Percentiles rank a stretch among this genome's conserved stretches.
Conservation (phyloP, 768 basidiomycete genomes). For the Boletus coccyginus region DNA sequence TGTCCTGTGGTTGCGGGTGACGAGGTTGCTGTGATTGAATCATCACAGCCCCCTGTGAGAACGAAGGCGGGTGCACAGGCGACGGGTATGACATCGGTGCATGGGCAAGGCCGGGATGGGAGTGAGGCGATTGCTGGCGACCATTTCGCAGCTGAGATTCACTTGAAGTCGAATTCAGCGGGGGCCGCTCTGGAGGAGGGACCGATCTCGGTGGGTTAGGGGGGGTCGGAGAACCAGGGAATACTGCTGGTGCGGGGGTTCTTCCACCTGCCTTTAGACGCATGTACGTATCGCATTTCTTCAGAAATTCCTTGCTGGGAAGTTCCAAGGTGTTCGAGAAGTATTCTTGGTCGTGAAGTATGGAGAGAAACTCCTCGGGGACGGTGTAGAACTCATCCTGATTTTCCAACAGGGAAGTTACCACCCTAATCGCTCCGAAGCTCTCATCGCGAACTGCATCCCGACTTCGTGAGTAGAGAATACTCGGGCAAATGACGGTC, state of each 20-base stretch:
- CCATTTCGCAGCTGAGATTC: constrained; percentile 38
- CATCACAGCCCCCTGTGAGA: constrained; percentile 44
- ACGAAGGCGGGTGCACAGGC: constrained; percentile 42
- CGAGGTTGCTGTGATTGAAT: constrained; percentile 43
- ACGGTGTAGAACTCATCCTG: constrained; percentile 98
- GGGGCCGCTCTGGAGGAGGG: constrained; percentile 47
- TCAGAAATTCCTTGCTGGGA: constrained; percentile 92
- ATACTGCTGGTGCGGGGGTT: constrained; percentile 32
- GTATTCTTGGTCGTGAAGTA: constrained; percentile 90
- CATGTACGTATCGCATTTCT: constrained; percentile 92
- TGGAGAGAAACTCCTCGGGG: constrained; percentile 82
- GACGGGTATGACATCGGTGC: constrained; percentile 45
- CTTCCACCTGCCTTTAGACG: constrained; percentile 62
- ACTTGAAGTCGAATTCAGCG: constrained; percentile 38
- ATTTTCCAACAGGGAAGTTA: constrained; percentile 82
- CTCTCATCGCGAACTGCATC: constrained; percentile 92
- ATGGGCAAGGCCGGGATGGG: constrained; percentile 38
- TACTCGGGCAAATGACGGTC: constrained; percentile 97
- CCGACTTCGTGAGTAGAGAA: constrained; percentile 83
- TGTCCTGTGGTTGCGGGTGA: constrained; percentile 44
- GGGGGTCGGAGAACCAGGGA: constrained; percentile 26
- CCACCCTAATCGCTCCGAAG: constrained; percentile 81
- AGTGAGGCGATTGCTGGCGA: constrained; percentile 40
- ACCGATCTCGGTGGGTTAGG: constrained; percentile 25
- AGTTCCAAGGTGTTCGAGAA: constrained; percentile 86